phyloP scores from a whole-genome alignment of 352 stramenopile species.

The Halophytophthora polymorphica region DNA sequence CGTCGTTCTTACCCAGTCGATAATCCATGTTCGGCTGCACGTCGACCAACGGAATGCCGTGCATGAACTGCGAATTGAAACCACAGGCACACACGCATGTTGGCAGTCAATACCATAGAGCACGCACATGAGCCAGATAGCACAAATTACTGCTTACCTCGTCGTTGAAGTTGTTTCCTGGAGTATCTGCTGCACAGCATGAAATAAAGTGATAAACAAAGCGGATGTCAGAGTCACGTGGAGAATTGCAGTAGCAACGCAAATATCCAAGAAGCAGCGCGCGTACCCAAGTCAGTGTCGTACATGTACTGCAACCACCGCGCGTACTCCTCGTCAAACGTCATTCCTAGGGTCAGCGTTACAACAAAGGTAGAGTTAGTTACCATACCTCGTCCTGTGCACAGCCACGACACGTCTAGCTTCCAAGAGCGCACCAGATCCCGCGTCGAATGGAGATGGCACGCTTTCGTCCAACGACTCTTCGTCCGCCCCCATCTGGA shows the following conservation, averaged over 20 bases:
- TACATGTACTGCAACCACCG: slow-evolving; percentile 86
- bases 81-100: neutral
- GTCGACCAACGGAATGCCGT: slow-evolving; percentile 25
- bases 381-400: neutral
- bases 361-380: neutral
- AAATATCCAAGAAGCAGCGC: neutral
- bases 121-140: neutral
- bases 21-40: slow-evolving; percentile 33
- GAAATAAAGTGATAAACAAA: neutral
- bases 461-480: slow-evolving; percentile 65
- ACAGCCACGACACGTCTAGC: neutral
- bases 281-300: slow-evolving; percentile 79
- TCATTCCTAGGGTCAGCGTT: slow-evolving; percentile 35
- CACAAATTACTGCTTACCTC: slow-evolving; percentile 25
- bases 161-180: slow-evolving; percentile 48
- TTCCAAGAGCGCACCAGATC: slow-evolving; percentile 30
- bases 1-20: slow-evolving; percentile 33
- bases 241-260: neutral
- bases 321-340: slow-evolving; percentile 86
- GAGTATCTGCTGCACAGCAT: slow-evolving; percentile 27
- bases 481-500: slow-evolving; percentile 64
- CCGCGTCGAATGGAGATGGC: slow-evolving; percentile 63
- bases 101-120: neutral
- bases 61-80: slow-evolving; percentile 25
- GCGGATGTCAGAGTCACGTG: neutral